Evolutionary conservation across 116 monocot genomes (phyloP).

Genomic region (Posidonia oceanica): DNA sequence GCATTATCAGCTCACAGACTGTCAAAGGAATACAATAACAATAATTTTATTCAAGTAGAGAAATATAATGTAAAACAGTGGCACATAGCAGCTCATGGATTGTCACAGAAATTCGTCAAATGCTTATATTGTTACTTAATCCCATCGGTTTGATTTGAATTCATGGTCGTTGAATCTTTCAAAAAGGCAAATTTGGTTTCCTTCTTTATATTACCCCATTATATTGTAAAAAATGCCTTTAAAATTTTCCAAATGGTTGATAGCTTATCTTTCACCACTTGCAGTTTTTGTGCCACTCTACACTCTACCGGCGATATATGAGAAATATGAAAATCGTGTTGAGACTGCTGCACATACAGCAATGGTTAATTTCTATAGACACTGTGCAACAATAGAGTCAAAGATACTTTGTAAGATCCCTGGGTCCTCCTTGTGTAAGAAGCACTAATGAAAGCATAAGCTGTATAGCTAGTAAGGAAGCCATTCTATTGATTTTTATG

Average conservation of each 20-base stretch:
- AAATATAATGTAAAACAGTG: not conserved
- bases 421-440: not conserved
- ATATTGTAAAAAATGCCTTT: not conserved
- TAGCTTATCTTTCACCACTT: not conserved
- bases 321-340: constrained; percentile 27
- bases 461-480: no score
- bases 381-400: constrained; percentile 18
- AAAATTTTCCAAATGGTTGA: no score
- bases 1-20: not conserved
- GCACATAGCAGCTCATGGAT: not conserved
- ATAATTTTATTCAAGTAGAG: not conserved
- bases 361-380: constrained; percentile 9
- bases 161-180: not conserved
- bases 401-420: constrained; percentile 21
- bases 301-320: constrained; percentile 19
- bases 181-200: not conserved
- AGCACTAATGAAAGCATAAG: not conserved
- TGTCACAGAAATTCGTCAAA: not conserved
- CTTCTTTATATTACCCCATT: not conserved
- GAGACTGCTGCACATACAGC: constrained; percentile 17
- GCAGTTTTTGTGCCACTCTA: constrained; percentile 22
- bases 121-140: not conserved
- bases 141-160: not conserved
- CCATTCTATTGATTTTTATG: no score
- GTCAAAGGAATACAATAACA: not conserved